Conservation (phyloP, 306 rosid genomes). For the Ammopiptanthus mongolicus region DNA sequence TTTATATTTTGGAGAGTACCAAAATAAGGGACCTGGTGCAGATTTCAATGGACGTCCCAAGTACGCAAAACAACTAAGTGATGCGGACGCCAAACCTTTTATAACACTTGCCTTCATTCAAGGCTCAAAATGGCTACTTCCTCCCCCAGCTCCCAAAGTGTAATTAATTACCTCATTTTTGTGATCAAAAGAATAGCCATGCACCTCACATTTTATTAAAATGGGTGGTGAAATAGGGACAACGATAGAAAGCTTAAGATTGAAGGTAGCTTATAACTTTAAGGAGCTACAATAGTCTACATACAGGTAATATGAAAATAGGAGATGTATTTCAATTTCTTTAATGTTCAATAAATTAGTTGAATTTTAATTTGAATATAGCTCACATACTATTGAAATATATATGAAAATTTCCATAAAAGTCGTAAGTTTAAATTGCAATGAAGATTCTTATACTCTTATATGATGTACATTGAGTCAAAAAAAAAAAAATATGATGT, state of each 20-base stretch:
- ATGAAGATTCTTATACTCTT: neutral
- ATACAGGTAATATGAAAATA: neutral
- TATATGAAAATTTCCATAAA: neutral
- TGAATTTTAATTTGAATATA: neutral
- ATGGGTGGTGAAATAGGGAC: neutral
- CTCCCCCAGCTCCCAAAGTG: conserved; percentile 35
- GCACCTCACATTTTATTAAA: neutral
- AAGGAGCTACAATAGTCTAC: neutral
- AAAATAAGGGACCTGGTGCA: conserved; percentile 30
- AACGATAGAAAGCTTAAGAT: neutral
- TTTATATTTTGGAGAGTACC: conserved; percentile 39
- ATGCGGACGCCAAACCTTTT: conserved; percentile 27
- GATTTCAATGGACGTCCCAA: neutral
- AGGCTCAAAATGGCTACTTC: conserved; percentile 55
- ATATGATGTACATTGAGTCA: neutral
- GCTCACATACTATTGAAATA: neutral
- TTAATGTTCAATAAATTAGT: neutral
- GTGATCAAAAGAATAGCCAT: neutral
- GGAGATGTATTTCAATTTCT: neutral
- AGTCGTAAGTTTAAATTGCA: neutral
- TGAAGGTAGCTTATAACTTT: neutral
- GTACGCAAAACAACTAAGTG: conserved; percentile 15
- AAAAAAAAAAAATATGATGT: too few relatives aligned
- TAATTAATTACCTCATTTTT: neutral
- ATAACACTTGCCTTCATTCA: conserved; percentile 30